Percentiles rank a stretch among this genome's conserved stretches.
Conservation (phyloP, 148 eudicot genomes). For the Silene conica region DNA sequence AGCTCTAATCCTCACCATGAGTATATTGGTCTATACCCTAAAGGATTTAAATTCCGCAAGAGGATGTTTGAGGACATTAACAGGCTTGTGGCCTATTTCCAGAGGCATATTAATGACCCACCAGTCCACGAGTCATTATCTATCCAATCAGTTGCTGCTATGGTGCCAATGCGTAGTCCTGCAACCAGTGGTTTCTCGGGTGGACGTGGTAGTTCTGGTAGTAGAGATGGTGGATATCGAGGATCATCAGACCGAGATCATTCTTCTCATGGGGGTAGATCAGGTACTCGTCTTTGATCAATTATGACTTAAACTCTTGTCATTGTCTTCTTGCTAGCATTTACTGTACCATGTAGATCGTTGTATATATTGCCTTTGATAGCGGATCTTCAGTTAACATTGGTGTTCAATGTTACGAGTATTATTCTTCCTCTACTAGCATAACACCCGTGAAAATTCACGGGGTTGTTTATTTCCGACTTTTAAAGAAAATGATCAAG, state of each 20-base stretch:
- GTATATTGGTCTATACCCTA: constrained; percentile 83
- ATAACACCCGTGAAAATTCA: no score
- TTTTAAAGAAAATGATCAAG: no score
- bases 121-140: constrained; percentile 68
- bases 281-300: constrained; percentile 37
- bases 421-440: not conserved
- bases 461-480: no score
- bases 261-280: constrained; percentile 42
- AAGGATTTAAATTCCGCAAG: constrained; percentile 88
- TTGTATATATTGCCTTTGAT: not conserved
- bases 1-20: constrained; percentile 94
- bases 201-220: constrained; percentile 56
- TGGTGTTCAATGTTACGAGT: not conserved
- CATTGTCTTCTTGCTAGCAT: not conserved
- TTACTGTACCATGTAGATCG: not conserved
- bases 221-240: constrained; percentile 60
- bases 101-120: constrained; percentile 86
- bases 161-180: constrained; percentile 93
- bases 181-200: constrained; percentile 67
- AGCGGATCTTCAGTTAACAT: not conserved
- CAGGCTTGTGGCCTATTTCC: constrained; percentile 78
- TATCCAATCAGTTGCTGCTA: constrained; percentile 85
- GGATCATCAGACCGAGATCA: constrained; percentile 59
- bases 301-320: not conserved
- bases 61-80: constrained; percentile 82